Evolutionary conservation across 2,329 filamentous ascomycete species (phyloP), one percentile per base, ranked within the genome.

Genomic region (Purpureocillium lavendulum): DNA sequence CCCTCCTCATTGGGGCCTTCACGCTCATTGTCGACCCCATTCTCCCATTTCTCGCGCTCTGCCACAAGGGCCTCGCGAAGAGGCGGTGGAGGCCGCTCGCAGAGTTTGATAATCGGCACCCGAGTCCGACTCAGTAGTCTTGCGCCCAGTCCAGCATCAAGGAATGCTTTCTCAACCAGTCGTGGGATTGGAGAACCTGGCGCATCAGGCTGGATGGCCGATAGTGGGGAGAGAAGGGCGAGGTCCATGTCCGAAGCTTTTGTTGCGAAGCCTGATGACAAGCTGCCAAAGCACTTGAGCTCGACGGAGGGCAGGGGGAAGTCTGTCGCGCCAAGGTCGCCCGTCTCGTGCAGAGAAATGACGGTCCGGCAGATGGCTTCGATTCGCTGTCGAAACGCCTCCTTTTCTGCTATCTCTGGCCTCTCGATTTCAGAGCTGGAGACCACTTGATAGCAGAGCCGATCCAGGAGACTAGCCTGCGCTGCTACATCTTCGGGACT

Each of bases 241-340:
- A 95, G 73, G 59, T 96, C 89, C 82, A 95, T 87, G 53, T 95
- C 88, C 2, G 88, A 90, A n/a, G 80, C 78, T 51, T 84, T 84
- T 10, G 85, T 87, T 4, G 86, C 89, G 61, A 94, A 94, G 0
- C 88, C 88, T 11, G 87, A 89, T 15, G 77, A 76, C 35, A 94
- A 69, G 56, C 87, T 94, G 5, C 87, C 88, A 54, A 92, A 94
- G 52, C 82, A 87, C 49, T 78, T 78, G 12, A 94, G 67, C 39
- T 78, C 69, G n/a, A 90, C 73, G 38, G 73, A 74, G 9, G 64
- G 54, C 17, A 70, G 54, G 13, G 70, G 62, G 41, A 84, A 79
- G 8, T 71, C 61, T 0, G 45, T 43, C 4, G 61, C 46, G 14
- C 62, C 55, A 21, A 61, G 63, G 3, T 52, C 48, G n/a, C 61